Evolutionary conservation across 2,329 filamentous ascomycete genomes (phyloP), one percentile per base, ranked within the genome.

Genomic region (Colletotrichum eleusines): DNA sequence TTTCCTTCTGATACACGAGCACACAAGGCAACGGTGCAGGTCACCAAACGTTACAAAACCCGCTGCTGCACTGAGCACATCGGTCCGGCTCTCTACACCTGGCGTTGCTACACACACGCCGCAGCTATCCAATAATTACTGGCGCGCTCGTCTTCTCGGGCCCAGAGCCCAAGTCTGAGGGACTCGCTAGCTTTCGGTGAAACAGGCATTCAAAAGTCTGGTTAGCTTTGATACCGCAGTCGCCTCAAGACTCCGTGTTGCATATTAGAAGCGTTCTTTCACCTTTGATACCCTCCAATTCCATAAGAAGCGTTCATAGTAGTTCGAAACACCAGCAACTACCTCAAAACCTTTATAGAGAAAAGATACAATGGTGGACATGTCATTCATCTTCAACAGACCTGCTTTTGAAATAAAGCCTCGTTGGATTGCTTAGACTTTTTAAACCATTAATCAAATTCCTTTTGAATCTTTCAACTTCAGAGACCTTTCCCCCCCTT

Each of bases 211-310:
- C 5, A 20, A 16, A 28, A n/a, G 8, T 38, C 14, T n/a, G n/a
- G 14, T 16, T 35, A 12, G 8, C 16, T 28, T 40, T 26, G 5
- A 28, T 20, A 62, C 16, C 23, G 23, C n/a, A 23, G 9, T 28
- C 23, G 26, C 4, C 38, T n/a, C 16, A n/a, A 33, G 23, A 28
- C 7, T 14, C n/a, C 2, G 5, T 8, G 3, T 62, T 62, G 16
- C 38, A 62, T n/a, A 28, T 50, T 51, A 51, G 11, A 40, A 28
- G 44, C 33, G 12, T 35, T 28, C 3, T 6, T 14, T 40, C 23
- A 14, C 11, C 38, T 16, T 50, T 62, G 44, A 62, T 62, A 62
- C 44, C 59, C 59, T 40, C 38, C 44, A 38, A 50, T 50, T 50
- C 18, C 46, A n/a, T 5, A 40, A 50, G 16, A 28, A 8, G 16